Conservation (phyloP, 192 early-diverging fungal species). For the Coemansia sp. region DNA sequence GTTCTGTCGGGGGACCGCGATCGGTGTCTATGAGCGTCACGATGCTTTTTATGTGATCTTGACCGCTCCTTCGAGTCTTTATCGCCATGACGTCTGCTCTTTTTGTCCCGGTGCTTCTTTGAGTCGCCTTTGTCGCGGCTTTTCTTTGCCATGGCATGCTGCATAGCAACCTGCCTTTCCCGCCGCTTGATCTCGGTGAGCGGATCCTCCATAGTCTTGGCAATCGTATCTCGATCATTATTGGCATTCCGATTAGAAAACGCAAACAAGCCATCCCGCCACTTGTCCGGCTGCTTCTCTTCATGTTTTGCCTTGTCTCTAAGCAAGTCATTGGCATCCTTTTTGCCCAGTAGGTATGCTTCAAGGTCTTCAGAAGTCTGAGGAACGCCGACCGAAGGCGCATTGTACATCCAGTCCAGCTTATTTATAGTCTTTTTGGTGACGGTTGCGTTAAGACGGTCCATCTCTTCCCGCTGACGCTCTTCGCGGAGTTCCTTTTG, state of each 20-base stretch:
- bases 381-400: slow-evolving; percentile 39
- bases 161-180: slow-evolving; percentile 73
- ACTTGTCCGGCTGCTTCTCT: slow-evolving; percentile 19
- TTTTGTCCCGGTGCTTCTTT: neutral
- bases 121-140: slow-evolving; percentile 12
- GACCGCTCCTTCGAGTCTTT: neutral
- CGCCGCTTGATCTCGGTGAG: slow-evolving; percentile 82
- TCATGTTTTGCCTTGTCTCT: slow-evolving; percentile 28
- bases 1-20: neutral
- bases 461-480: slow-evolving; percentile 80
- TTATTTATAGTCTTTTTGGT: slow-evolving; percentile 69
- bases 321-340: slow-evolving; percentile 68
- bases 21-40: neutral
- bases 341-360: slow-evolving; percentile 87
- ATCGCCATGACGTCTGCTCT: slow-evolving; percentile 5
- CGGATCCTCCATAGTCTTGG: slow-evolving; percentile 92
- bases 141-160: slow-evolving; percentile 54
- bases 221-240: slow-evolving; percentile 70
- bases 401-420: slow-evolving; percentile 96
- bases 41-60: slow-evolving; percentile 4
- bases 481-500: slow-evolving; percentile 91
- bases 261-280: slow-evolving; percentile 45
- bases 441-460: slow-evolving; percentile 68
- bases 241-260: slow-evolving; percentile 71
- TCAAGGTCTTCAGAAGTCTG: slow-evolving; percentile 77